A percentile compares a stretch with the other conserved stretches of the same genome.
Evolutionary conservation across 2,329 filamentous ascomycete genomes (phyloP).

Genomic region (Arthrobotrys megalospora): DNA sequence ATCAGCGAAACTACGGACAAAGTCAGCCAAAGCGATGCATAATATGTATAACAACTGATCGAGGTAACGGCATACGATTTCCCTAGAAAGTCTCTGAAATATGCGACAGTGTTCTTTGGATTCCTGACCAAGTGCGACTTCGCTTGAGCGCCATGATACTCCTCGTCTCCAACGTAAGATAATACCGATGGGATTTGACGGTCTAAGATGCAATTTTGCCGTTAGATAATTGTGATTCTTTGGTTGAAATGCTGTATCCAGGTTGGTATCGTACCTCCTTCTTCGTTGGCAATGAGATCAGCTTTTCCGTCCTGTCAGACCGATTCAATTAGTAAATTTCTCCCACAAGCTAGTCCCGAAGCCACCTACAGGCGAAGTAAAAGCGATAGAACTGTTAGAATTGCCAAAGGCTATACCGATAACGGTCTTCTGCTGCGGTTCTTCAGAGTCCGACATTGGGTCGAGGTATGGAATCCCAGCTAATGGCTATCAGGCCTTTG

Average conservation of each 20-base stretch:
- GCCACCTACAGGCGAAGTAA: slow-evolving; percentile 76
- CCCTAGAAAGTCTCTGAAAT: slow-evolving; percentile 95
- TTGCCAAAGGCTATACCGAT: slow-evolving; percentile 99
- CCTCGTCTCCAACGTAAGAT: slow-evolving; percentile 95
- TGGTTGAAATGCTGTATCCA: neutral
- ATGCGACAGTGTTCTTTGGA: slow-evolving; percentile 90
- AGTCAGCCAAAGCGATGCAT: neutral
- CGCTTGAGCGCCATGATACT: slow-evolving; percentile 95
- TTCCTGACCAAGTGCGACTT: slow-evolving; percentile 95
- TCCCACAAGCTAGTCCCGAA: neutral
- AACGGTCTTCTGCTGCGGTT: slow-evolving; percentile 72
- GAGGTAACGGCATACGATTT: slow-evolving; percentile 79
- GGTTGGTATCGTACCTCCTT: slow-evolving; percentile 78
- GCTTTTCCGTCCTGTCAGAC: slow-evolving; percentile 82
- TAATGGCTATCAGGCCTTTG: neutral
- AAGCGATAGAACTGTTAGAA: slow-evolving; percentile 97
- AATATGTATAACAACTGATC: neutral
- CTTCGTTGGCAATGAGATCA: slow-evolving; percentile 98
- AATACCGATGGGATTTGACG: slow-evolving; percentile 95
- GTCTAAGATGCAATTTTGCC: slow-evolving; percentile 72
- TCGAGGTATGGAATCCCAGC: slow-evolving; percentile 1
- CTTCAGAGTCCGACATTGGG: slow-evolving; percentile 57
- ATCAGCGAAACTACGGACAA: slow-evolving; percentile 79
- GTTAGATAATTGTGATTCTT: slow-evolving; percentile 54
- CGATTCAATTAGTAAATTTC: slow-evolving; percentile 47